These are phyloP conservation scores for Cymodocea nodosa DNA, from an alignment of 116 monocot genomes.

Conservation along the genomic window DNA sequence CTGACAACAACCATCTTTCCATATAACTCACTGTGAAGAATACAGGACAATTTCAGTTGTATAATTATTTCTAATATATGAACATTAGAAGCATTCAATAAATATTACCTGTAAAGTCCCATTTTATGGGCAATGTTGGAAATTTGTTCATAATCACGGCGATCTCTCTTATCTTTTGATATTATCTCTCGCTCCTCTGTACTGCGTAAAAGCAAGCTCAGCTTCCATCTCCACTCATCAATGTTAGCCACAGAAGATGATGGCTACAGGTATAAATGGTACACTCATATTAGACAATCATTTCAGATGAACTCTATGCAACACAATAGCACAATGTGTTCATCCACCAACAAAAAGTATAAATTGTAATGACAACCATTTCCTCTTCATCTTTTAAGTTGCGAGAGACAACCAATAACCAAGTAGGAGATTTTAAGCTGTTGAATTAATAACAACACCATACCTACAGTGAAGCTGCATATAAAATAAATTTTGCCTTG, in stretches of 20 bases:
- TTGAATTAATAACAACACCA: too few relatives aligned
- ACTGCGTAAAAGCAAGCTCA: constrained; percentile 78
- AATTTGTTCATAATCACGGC: constrained; percentile 95
- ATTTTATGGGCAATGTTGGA: constrained; percentile 74
- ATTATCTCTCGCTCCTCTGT: constrained; percentile 79
- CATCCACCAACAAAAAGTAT: too few relatives aligned
- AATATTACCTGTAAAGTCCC: constrained; percentile 74
- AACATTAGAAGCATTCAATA: neutral
- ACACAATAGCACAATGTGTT: too few relatives aligned
- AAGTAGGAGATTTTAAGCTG: too few relatives aligned
- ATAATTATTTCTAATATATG: neutral
- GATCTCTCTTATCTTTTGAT: constrained; percentile 83
- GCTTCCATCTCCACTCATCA: constrained; percentile 99
- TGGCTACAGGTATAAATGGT: constrained; percentile 21
- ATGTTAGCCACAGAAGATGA: constrained; percentile 95
- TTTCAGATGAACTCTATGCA: neutral
- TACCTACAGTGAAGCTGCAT: too few relatives aligned
- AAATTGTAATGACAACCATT: too few relatives aligned
- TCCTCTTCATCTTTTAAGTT: too few relatives aligned
- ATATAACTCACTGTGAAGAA: constrained; percentile 52
- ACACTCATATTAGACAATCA: neutral
- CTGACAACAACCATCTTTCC: constrained; percentile 91
- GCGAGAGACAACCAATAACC: too few relatives aligned
- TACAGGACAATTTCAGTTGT: neutral
- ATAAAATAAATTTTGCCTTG: too few relatives aligned